Base-by-base conservation (phyloP, 306 rosid genomes). In the Cucumis hystrix region DNA sequence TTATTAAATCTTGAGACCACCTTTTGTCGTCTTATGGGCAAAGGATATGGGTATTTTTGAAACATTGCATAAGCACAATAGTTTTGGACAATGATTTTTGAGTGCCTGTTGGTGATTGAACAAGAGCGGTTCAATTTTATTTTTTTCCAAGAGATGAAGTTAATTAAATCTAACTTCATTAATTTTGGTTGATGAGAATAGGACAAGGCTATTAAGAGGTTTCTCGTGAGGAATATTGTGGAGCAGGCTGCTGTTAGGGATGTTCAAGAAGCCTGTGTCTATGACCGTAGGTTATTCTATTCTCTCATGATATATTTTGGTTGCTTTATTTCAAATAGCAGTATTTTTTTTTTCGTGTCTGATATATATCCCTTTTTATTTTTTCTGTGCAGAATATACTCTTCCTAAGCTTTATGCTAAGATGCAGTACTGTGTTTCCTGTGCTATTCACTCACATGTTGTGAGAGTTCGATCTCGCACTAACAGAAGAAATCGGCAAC, bases 241-340 rank as follows among this genome's bases (percentile, higher is more conserved):
- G 99, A 92, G 80, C 99, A 95, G 54, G 99, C 98, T 65, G 98
- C 97, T 1, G 98, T 95, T 2, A 87, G 97, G 79, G 97, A 95
- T 87, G 97, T 95, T 39, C 97, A 95, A 84, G 99, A 95, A 79
- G 99, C 97, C 6, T 95, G 97, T 70, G 91, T 92, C 80, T 92
- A 92, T 68, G 98, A 90, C 37, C 93, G 97, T 92, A 87, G 65
- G 77, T 28, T 71, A 4, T 83, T 47, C 10, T n/a, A 16, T 40
- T 41, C 39, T 2, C 8, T 39, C n/a, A 10, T 1, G 8, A 13
- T 72, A 15, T 28, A 4, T 17, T 60, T 37, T 54, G 9, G 28
- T 10, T 18, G 8, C 14, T 10, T n/a, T 2, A 69, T 2, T 76
- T 49, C 43, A 49, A 8, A 8, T 25, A 23, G 8, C 23, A 47